phyloP scores from a whole-genome alignment of 2,329 filamentous ascomycete species.

The Colletotrichum cuscutae region DNA sequence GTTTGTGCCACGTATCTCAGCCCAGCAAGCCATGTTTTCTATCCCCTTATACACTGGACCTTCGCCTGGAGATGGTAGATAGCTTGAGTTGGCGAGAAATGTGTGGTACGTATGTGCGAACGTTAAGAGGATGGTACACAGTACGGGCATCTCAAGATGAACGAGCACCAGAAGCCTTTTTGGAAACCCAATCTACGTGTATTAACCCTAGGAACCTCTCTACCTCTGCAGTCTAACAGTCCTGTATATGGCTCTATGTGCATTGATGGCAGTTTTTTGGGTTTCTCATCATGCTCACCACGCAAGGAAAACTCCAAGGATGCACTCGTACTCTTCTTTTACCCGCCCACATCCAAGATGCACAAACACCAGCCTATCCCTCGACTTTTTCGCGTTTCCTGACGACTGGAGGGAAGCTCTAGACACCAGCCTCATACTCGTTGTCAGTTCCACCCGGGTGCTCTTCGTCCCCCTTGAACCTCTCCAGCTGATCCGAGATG shows the following conservation, averaged over 20 bases:
- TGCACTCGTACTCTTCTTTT: background rate
- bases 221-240: conserved; percentile 25
- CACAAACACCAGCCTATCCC: background rate
- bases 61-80: no score
- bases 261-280: conserved; percentile 9
- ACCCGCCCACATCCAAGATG: background rate
- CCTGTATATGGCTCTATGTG: conserved; percentile 28
- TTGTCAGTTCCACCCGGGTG: conserved; percentile 48
- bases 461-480: conserved; percentile 61
- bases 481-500: conserved; percentile 81
- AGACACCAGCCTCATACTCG: conserved; percentile 55
- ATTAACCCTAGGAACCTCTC: background rate
- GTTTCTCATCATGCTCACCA: background rate
- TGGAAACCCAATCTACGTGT: conserved; percentile 6
- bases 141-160: no score
- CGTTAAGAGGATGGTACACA: background rate
- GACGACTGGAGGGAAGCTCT: background rate
- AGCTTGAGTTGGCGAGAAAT: background rate
- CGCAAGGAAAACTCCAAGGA: conserved; percentile 14
- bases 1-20: no score
- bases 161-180: background rate
- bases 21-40: no score
- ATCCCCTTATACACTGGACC: no score
- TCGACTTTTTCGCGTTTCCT: background rate
- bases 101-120: background rate